These are phyloP conservation scores for Niebla homalea DNA, from an alignment of 495 filamentous ascomycete genomes.

Conservation along the genomic window DNA sequence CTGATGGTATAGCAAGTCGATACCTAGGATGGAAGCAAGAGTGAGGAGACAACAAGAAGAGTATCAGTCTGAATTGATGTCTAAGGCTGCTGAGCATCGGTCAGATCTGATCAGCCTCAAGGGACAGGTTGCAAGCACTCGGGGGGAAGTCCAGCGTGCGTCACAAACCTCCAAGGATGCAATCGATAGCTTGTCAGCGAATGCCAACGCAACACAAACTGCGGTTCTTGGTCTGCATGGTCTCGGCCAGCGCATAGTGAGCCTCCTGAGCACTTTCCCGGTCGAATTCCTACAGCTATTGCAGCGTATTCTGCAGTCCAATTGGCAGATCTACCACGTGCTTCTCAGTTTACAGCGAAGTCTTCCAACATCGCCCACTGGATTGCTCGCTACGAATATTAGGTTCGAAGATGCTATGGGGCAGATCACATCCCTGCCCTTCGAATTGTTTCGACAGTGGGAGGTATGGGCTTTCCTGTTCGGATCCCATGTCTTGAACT, in stretches of 20 bases:
- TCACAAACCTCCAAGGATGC: background rate
- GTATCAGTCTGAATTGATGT: constrained; percentile 5
- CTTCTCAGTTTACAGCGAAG: constrained; percentile 14
- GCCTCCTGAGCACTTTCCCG: constrained; percentile 11
- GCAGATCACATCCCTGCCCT: constrained; percentile 9
- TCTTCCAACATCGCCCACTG: constrained; percentile 3
- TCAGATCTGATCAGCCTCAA: background rate
- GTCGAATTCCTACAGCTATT: constrained; percentile 9
- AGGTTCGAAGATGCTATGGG: constrained; percentile 19
- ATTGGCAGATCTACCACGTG: constrained; percentile 13
- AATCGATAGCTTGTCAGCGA: constrained; percentile 3
- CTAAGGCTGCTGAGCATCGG: constrained; percentile 4
- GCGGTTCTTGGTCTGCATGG: constrained; percentile 7
- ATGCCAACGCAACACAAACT: background rate
- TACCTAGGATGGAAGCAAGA: constrained; percentile 5
- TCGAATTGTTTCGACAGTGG: constrained; percentile 20
- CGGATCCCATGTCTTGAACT: background rate
- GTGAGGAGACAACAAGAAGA: background rate
- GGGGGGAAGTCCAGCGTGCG: background rate
- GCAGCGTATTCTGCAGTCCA: constrained; percentile 8
- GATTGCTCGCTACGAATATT: constrained; percentile 13
- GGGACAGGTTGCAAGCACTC: background rate
- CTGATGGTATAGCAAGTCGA: constrained; percentile 3
- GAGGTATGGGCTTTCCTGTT: constrained; percentile 6
- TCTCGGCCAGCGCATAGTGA: constrained; percentile 11